Percentiles rank a stretch among this genome's conserved stretches.
phyloP scores from a whole-genome alignment of 2,329 filamentous ascomycete genomes.

The Claviceps purpurea region DNA sequence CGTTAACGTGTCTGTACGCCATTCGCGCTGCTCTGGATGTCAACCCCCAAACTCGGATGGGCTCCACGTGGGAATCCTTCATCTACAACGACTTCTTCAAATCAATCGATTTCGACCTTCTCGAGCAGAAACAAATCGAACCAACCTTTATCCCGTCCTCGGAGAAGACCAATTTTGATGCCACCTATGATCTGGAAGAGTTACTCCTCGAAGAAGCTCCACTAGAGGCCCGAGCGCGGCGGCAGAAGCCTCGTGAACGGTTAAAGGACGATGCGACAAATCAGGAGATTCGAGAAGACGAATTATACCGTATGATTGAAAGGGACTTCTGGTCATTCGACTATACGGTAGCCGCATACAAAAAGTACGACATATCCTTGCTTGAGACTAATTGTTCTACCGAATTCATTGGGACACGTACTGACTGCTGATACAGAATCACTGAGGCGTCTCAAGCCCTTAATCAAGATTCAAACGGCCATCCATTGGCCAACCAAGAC shows the following conservation, averaged over 20 bases:
- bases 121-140: conserved; percentile 78
- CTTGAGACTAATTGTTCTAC: background rate
- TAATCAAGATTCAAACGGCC: conserved; percentile 8
- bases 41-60: conserved; percentile 69
- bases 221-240: conserved; percentile 77
- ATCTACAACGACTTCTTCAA: conserved; percentile 83
- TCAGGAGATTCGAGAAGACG: conserved; percentile 88
- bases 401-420: background rate
- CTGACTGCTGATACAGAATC: conserved; percentile 21
- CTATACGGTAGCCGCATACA: conserved; percentile 73
- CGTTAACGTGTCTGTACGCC: conserved; percentile 75
- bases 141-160: conserved; percentile 88
- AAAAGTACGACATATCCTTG: conserved; percentile 39
- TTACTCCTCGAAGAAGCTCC: conserved; percentile 87
- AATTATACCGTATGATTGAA: conserved; percentile 89
- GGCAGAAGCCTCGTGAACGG: conserved; percentile 85
- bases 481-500: conserved; percentile 3
- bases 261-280: conserved; percentile 89
- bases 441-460: conserved; percentile 17
- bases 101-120: conserved; percentile 65
- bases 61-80: conserved; percentile 76
- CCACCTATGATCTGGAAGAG: conserved; percentile 94
- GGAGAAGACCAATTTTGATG: conserved; percentile 98
- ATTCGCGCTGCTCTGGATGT: conserved; percentile 73
- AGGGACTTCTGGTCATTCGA: conserved; percentile 90